These are phyloP conservation scores for Schwanniomyces vanrijiae DNA, from an alignment of 805 yeast species.

Conservation along the genomic window DNA sequence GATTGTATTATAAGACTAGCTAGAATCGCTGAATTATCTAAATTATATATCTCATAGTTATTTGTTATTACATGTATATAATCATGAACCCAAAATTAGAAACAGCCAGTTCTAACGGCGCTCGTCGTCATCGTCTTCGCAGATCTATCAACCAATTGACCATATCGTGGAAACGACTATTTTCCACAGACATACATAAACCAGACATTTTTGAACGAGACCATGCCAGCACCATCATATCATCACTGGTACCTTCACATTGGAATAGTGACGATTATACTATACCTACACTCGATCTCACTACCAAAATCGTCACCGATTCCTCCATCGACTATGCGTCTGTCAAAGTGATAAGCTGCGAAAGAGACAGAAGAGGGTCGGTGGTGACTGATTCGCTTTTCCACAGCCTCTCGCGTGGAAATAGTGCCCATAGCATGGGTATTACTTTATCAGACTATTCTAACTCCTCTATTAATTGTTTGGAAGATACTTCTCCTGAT, in stretches of 20 bases:
- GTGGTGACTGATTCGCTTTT: slow-evolving; percentile 20
- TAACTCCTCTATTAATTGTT: neutral
- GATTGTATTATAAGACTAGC: neutral
- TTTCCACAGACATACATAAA: neutral
- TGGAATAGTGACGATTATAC: slow-evolving; percentile 28
- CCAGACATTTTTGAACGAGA: slow-evolving; percentile 5
- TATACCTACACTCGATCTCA: slow-evolving; percentile 30
- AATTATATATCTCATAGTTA: neutral
- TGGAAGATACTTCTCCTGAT: neutral
- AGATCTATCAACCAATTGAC: neutral
- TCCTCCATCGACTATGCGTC: slow-evolving; percentile 22
- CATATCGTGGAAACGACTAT: neutral
- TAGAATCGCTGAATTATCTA: no score
- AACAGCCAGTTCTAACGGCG: neutral
- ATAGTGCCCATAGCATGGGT: neutral
- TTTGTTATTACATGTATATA: neutral
- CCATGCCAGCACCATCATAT: slow-evolving; percentile 1
- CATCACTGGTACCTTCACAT: slow-evolving; percentile 16
- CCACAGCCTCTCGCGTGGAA: slow-evolving; percentile 9
- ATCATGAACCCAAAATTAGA: neutral
- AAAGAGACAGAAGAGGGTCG: slow-evolving; percentile 19
- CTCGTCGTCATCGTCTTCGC: neutral
- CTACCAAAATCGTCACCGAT: slow-evolving; percentile 28
- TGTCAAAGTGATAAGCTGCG: slow-evolving; percentile 24
- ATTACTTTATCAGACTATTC: neutral